Evolutionary conservation across 2,329 filamentous ascomycete species (phyloP), one percentile per base, ranked within the genome.

Genomic region (Colletotrichum liaoningense): DNA sequence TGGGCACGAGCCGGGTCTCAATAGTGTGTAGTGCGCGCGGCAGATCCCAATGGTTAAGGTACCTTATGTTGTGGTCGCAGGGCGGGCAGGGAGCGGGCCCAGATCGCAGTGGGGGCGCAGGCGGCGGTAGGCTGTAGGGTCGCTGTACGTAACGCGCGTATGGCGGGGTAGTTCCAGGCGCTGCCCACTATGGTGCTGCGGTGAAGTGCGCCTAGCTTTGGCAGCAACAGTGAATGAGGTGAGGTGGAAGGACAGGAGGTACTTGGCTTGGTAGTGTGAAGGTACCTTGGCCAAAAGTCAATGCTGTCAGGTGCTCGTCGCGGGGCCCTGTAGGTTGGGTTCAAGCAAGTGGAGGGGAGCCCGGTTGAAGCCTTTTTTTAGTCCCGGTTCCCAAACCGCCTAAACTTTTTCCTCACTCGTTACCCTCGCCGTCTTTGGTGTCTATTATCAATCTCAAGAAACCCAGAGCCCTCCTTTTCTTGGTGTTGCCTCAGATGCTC

Each of bases 91-190:
- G 68, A 67, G 33, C 46, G 62, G 70, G 54, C 54, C 60, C 54
- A 54, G 70, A 46, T 73, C 24, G 33, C 55, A 55, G 67, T 56
- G 66, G 59, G 67, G 70, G 66, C 60, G 66, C 55, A 42, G 42
- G 19, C 16, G 42, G 42, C 19, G 38, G 38, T 42, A 65, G 66
- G 55, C 57, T 12, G 69, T 54, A 63, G 52, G 65, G 69, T 26
- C 67, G 49, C 66, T 73, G 55, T 57, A 64, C 60, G 70, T 70
- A 70, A 73, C 70, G 67, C 70, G 70, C 70, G 67, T 73, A 62
- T 70, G 70, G 70, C 70, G 70, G 70, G 70, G 70, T 73, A 73
- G 60, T 63, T 64, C 30, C 65, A 72, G 65, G 60, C 54, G 63
- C 28, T 59, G 65, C 38, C 65, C 54, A 63, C 38, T 16, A 49